Percentiles rank a stretch among this genome's conserved stretches.
These are phyloP conservation scores for Trametes gibbosa DNA, from an alignment of 768 basidiomycete genomes.

Conservation along the genomic window DNA sequence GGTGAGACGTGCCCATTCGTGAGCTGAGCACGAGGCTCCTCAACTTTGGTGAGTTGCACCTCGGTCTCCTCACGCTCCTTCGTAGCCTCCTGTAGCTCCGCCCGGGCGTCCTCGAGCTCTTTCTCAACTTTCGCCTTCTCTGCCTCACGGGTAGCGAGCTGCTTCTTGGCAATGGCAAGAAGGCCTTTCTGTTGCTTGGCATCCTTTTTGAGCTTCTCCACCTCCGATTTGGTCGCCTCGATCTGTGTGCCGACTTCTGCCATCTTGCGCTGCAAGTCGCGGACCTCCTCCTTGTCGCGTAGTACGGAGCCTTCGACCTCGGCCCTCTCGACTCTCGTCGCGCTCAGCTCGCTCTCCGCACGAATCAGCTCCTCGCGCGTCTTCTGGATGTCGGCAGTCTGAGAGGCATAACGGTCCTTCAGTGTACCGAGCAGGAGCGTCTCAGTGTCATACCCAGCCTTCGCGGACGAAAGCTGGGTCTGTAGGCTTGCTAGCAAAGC, in stretches of 20 bases:
- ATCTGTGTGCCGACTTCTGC: constrained; percentile 74
- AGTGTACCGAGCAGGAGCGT: constrained; percentile 63
- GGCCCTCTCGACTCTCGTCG: constrained; percentile 81
- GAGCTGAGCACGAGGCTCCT: constrained; percentile 14
- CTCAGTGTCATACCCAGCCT: constrained; percentile 85
- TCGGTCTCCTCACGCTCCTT: constrained; percentile 59
- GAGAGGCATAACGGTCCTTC: constrained; percentile 63
- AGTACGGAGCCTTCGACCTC: constrained; percentile 86
- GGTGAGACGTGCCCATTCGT: constrained; percentile 23
- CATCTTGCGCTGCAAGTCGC: constrained; percentile 84
- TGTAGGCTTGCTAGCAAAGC: constrained; percentile 78
- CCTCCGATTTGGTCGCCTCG: constrained; percentile 61
- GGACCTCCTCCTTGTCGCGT: constrained; percentile 91
- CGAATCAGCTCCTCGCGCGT: constrained; percentile 76
- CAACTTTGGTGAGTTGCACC: constrained; percentile 41
- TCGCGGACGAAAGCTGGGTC: constrained; percentile 78
- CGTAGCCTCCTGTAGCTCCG: constrained; percentile 48
- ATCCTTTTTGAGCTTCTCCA: constrained; percentile 90
- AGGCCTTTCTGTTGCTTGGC: constrained; percentile 96
- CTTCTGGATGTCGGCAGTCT: constrained; percentile 70
- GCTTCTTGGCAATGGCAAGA: constrained; percentile 92
- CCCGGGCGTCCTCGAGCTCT: constrained; percentile 66
- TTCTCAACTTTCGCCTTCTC: constrained; percentile 68
- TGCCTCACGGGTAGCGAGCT: constrained; percentile 79
- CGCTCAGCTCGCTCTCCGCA: constrained; percentile 90